Evolutionary conservation across 805 yeast species (phyloP).

Genomic region (Ogataea trehalophila): DNA sequence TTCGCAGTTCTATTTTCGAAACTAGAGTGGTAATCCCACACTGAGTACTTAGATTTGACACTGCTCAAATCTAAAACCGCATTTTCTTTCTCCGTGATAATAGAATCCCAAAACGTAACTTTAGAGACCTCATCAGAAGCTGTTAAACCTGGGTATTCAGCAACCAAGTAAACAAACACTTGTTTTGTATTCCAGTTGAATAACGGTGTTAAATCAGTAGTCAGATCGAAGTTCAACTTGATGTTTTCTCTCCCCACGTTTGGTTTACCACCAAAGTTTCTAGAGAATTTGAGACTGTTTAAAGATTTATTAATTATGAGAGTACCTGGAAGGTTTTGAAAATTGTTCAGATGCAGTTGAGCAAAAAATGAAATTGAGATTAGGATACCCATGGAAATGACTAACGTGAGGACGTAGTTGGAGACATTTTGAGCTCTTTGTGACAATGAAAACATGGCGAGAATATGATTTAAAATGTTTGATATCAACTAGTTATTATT

Average conservation of each 20-base stretch:
- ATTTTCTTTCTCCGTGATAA: constrained; percentile 52
- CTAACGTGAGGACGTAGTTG: constrained; percentile 50
- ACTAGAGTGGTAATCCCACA: constrained; percentile 75
- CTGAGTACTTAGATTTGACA: constrained; percentile 68
- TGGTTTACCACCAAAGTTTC: constrained; percentile 51
- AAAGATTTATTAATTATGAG: constrained; percentile 19
- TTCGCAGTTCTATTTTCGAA: constrained; percentile 61
- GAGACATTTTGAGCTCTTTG: constrained; percentile 40
- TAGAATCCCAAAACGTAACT: constrained; percentile 89
- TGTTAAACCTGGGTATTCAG: constrained; percentile 60
- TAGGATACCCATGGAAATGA: constrained; percentile 41
- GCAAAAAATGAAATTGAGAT: constrained; percentile 44
- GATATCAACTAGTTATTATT: no score
- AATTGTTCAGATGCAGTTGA: constrained; percentile 45
- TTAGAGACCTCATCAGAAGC: constrained; percentile 35
- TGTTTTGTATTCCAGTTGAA: constrained; percentile 98
- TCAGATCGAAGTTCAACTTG: constrained; percentile 65
- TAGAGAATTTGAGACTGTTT: constrained; percentile 19
- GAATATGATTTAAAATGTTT: no score
- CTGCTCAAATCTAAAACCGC: constrained; percentile 52
- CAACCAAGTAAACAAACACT: constrained; percentile 85
- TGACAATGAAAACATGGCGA: constrained; percentile 15
- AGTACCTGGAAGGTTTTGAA: constrained; percentile 34
- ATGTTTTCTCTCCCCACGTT: constrained; percentile 75
- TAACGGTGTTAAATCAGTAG: constrained; percentile 67